Conservation (phyloP, 2,329 filamentous ascomycete species). For the Ceratocystis alfenasii region DNA sequence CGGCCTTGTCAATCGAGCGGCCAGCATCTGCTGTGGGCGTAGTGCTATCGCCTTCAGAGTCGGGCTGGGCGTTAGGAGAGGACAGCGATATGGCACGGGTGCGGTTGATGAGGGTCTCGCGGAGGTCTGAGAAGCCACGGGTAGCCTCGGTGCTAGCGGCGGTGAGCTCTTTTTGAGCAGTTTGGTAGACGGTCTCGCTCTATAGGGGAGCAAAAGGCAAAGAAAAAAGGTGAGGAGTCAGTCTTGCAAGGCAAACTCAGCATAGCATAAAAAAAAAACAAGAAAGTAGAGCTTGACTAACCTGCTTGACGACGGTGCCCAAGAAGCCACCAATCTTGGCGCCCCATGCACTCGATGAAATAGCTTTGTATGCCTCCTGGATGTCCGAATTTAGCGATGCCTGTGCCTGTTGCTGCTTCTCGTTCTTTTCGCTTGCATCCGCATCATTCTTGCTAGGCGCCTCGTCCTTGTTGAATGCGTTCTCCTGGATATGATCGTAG, state of each 20-base stretch:
- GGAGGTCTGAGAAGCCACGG: constrained; percentile 63
- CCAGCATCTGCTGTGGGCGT: constrained; percentile 32
- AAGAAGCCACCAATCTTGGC: constrained; percentile 77
- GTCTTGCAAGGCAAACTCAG: neutral
- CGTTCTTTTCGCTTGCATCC: constrained; percentile 27
- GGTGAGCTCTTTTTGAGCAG: constrained; percentile 73
- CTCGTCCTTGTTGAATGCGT: constrained; percentile 52
- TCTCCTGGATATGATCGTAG: constrained; percentile 92
- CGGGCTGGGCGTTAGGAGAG: constrained; percentile 27
- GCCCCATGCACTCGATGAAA: constrained; percentile 86
- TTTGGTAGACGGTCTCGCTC: constrained; percentile 72
- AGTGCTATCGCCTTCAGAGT: constrained; percentile 25
- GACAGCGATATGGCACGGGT: constrained; percentile 62
- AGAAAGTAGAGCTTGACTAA: constrained; percentile 30
- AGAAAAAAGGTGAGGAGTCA: neutral
- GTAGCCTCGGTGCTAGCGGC: constrained; percentile 69
- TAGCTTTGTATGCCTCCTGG: constrained; percentile 88
- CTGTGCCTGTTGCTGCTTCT: constrained; percentile 32
- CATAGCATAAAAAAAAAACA: neutral
- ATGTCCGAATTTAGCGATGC: constrained; percentile 70
- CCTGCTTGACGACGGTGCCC: constrained; percentile 86
- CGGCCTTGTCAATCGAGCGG: constrained; percentile 30
- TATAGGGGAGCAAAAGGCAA: constrained; percentile 29
- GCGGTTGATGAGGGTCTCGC: constrained; percentile 54
- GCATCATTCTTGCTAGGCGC: constrained; percentile 26